These are phyloP conservation scores for Cardamine chenopodiifolia DNA, from an alignment of 345 rosid genomes.

Conservation along the genomic window DNA sequence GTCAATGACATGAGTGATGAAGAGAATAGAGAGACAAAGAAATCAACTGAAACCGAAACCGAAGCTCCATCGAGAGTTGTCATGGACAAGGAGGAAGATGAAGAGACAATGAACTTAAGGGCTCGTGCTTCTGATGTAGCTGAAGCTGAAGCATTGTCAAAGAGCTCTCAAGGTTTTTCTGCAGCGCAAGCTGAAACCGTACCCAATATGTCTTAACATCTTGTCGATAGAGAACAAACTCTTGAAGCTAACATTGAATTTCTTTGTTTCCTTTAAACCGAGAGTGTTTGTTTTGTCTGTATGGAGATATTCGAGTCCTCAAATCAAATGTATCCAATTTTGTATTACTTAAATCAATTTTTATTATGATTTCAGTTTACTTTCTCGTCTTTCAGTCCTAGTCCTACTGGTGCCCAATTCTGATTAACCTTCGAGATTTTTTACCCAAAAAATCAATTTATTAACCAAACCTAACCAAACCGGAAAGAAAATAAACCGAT, in stretches of 20 bases:
- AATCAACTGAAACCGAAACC: conserved; percentile 22
- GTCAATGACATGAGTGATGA: conserved; percentile 10
- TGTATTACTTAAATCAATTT: conserved; percentile 12
- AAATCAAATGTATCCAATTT: conserved; percentile 23
- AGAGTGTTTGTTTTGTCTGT: conserved; percentile 11
- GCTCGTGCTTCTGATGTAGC: conserved; percentile 5
- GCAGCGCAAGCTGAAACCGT: conserved; percentile 32
- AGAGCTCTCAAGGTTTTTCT: conserved; percentile 32
- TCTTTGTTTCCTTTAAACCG: background rate
- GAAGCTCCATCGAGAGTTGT: conserved; percentile 20
- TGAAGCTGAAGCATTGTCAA: conserved; percentile 39
- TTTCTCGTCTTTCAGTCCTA: too few relatives aligned
- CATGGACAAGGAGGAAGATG: conserved; percentile 22
- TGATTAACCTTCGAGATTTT: background rate
- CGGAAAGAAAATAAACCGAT: background rate
- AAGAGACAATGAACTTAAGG: conserved; percentile 20
- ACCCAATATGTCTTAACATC: conserved; percentile 33
- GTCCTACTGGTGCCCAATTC: background rate
- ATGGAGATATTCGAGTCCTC: conserved; percentile 24
- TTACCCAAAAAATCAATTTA: too few relatives aligned
- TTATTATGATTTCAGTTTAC: background rate
- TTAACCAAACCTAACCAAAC: background rate
- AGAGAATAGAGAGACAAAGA: conserved; percentile 23
- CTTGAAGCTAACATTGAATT: conserved; percentile 13
- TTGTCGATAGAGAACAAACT: conserved; percentile 13